Evolutionary conservation across 306 rosid genomes (phyloP).

Genomic region (Inga oerstediana): DNA sequence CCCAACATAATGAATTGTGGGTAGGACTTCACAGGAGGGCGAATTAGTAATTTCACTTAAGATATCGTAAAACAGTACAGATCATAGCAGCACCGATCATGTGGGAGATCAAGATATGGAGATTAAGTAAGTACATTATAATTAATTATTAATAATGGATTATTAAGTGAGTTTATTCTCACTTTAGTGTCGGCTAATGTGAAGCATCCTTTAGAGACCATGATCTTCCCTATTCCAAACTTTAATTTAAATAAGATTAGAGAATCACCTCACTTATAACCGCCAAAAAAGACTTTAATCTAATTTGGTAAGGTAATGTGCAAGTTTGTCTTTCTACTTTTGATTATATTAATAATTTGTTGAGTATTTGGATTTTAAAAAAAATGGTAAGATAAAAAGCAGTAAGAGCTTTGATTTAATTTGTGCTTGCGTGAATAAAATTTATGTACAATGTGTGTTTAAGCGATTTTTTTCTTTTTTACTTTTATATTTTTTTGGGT

Average conservation of each 20-base stretch:
- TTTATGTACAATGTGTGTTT: background rate
- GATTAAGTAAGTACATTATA: constrained; percentile 20
- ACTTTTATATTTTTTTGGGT: too few species aligned
- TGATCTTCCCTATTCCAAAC: constrained; percentile 6
- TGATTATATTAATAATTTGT: background rate
- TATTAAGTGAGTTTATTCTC: background rate
- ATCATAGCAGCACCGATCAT: constrained; percentile 1
- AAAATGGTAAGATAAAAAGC: too few species aligned
- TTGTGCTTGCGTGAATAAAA: background rate
- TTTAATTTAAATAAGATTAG: background rate
- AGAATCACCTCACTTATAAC: background rate
- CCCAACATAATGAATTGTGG: background rate
- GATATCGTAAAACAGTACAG: background rate
- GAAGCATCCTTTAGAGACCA: constrained; percentile 11
- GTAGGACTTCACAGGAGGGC: background rate
- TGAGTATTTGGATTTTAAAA: background rate
- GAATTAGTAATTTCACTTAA: background rate
- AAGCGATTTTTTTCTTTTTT: background rate
- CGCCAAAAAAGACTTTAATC: background rate
- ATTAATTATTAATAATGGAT: background rate
- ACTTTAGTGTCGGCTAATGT: constrained; percentile 20
- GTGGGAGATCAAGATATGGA: background rate
- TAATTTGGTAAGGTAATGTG: background rate
- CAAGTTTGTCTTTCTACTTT: background rate
- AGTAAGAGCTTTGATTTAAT: background rate